Evolutionary conservation across 2,329 filamentous ascomycete genomes (phyloP), one percentile per base, ranked within the genome.

Genomic region (Orbilia blumenaviensis): DNA sequence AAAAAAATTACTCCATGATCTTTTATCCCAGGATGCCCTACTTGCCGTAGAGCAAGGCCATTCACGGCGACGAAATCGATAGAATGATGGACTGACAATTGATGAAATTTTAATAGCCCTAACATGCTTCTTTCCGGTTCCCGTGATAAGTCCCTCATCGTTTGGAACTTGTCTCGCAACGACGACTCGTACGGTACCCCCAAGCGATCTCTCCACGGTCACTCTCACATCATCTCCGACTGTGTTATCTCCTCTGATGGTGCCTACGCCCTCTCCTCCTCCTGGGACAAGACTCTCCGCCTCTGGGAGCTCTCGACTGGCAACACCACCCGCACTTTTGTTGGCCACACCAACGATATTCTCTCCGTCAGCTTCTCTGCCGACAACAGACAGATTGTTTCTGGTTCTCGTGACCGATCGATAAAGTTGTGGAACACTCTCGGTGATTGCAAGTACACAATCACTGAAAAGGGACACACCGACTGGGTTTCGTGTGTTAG

Each of bases 361-460:
- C 36, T 46, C 4, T 78, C 74, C 4, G 73, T 80, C 25, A 29
- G 56, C 50, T 80, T 77, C 66, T 80, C 79, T 18, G 64, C 76
- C 48, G 76, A 78, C 71, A 73, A 64, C 46, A 77, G 46, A 50
- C 67, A 42, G 18, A 71, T 81, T 18, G 79, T 77, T n/a, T 81
- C 79, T 4, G 76, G 34, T 8, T 81, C 78, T 10, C 4, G 21
- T 9, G 78, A 81, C 38, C 78, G 50, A 18, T 81, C 69, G 1
- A 66, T 79, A 61, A 77, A 97, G 82, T 91, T 77, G 66, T 77
- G 73, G 73, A 72, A 77, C 93, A 99, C 95, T 82, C 93, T 99
- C 81, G 95, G 95, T 87, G 95, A 99, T 90, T 99, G 95, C 94
- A 99, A 99, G 90, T 99, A 90, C 91, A 99, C 94, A 88, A 98